These are phyloP conservation scores for Colletotrichum sp. DNA, from an alignment of 2,329 filamentous ascomycete genomes.

Conservation along the genomic window DNA sequence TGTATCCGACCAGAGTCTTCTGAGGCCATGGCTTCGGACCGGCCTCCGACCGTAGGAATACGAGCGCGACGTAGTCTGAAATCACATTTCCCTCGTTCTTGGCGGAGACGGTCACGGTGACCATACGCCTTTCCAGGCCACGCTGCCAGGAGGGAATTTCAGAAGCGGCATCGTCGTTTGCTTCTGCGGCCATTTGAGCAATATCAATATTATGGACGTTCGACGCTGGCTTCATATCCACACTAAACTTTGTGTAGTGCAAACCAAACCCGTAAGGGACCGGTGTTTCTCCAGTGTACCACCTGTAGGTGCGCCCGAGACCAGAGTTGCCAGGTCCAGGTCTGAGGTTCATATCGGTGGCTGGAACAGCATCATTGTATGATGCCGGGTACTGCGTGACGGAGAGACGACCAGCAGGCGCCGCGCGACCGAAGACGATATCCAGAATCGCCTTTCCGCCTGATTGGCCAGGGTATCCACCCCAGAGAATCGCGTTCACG, in stretches of 20 bases:
- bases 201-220: neutral
- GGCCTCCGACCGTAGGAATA: constrained; percentile 49
- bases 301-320: constrained; percentile 56
- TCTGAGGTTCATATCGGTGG: constrained; percentile 61
- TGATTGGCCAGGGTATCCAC: constrained; percentile 63
- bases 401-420: constrained; percentile 59
- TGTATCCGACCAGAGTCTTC: constrained; percentile 58
- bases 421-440: constrained; percentile 52
- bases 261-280: constrained; percentile 61
- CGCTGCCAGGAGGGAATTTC: neutral
- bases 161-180: neutral
- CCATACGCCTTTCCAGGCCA: neutral
- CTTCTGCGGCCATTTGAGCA: neutral
- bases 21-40: constrained; percentile 55
- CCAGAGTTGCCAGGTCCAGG: constrained; percentile 46
- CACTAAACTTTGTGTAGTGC: constrained; percentile 61
- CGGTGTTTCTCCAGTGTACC: constrained; percentile 54
- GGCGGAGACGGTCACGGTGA: constrained; percentile 45
- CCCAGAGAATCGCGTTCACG: constrained; percentile 60
- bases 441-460: constrained; percentile 61
- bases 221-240: neutral
- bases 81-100: constrained; percentile 48
- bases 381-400: constrained; percentile 59
- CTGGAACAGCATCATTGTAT: constrained; percentile 54
- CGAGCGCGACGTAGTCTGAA: constrained; percentile 59